Conservation (phyloP, 352 stramenopile species). For the Pythium rhizo-oryzae region DNA sequence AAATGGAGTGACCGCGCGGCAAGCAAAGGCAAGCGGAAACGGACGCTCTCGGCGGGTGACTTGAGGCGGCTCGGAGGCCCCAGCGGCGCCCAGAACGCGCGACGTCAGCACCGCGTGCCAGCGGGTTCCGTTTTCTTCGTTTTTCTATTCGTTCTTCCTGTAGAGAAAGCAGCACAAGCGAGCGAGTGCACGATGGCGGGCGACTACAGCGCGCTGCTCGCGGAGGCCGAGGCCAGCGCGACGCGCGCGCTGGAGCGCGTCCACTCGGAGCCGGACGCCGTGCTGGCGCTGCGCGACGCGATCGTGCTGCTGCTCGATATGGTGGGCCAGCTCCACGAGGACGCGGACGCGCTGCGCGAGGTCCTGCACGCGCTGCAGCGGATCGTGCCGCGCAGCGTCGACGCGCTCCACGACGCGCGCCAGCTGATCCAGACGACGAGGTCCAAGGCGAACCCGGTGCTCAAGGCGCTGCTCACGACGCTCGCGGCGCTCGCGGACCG, state of each 20-base stretch:
- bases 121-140: neutral
- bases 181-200: slow-evolving; percentile 1
- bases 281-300: slow-evolving; percentile 27
- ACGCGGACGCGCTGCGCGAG: slow-evolving; percentile 1
- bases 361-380: slow-evolving; percentile 5
- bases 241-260: slow-evolving; percentile 8
- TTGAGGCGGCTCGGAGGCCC: too few species aligned
- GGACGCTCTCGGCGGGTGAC: neutral
- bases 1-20: slow-evolving; percentile 1
- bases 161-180: too few species aligned
- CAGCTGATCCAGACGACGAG: slow-evolving; percentile 18
- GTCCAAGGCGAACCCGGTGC: slow-evolving; percentile 34
- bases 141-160: neutral
- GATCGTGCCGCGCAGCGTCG: slow-evolving; percentile 21
- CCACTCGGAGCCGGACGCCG: slow-evolving; percentile 21
- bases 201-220: slow-evolving; percentile 9
- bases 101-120: neutral
- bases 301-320: slow-evolving; percentile 25
- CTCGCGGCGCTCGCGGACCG: slow-evolving; percentile 43
- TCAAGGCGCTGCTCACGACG: slow-evolving; percentile 53
- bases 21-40: slow-evolving; percentile 13
- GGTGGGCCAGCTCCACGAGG: slow-evolving; percentile 17
- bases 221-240: slow-evolving; percentile 22
- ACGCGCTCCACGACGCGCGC: slow-evolving; percentile 20
- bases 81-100: neutral